Evolutionary conservation across 2,329 filamentous ascomycete genomes (phyloP), one percentile per base, ranked within the genome.

Genomic region (Aspergillus tamarii): DNA sequence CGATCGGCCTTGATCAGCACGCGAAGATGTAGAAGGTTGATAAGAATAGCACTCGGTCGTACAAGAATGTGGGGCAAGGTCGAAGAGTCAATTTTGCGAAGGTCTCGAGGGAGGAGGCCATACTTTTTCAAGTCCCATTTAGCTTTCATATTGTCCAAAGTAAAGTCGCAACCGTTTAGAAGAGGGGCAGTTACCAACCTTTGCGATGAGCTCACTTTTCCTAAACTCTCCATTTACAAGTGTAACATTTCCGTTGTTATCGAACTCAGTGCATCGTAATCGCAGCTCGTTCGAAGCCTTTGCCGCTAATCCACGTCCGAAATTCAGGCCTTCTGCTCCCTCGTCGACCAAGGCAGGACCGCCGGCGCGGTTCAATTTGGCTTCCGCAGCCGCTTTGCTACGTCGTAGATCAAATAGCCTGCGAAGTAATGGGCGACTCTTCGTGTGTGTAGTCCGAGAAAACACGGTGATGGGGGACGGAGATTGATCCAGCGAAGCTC

Each of bases 41-140:
- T 91, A 2, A 99, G 85, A 67, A 99, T 98, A 5, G 94, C 93
- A 9, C 91, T 94, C 8, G 93, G 93, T 39, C 95, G 93, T 67
- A 99, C 89, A 68, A 98, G 89, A 62, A 99, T 98, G 74, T 97
- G 94, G 10, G 95, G 95, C 26, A 99, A 87, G 65, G 96, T 92
- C 63, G 93, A 97, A 16, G 94, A 97, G 77, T 99, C 95, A 74
- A 99, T 97, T 81, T 99, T 99, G 72, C 95, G 91, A 62, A 99
- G 84, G 82, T 99, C 95, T 66, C 95, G 94, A 61, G 95, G 94
- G 56, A 97, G 86, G 30, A 98, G 86, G 48, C 94, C 94, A 76
- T 97, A 97, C 91, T 94, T 68, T 36, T 26, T 26, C 1, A 64
- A n/a, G 55, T 26, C 34, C 28, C 14, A 19, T 7, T 64, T 54